Base-by-base conservation (phyloP, 768 basidiomycete genomes). In the Megacollybia marginata region DNA sequence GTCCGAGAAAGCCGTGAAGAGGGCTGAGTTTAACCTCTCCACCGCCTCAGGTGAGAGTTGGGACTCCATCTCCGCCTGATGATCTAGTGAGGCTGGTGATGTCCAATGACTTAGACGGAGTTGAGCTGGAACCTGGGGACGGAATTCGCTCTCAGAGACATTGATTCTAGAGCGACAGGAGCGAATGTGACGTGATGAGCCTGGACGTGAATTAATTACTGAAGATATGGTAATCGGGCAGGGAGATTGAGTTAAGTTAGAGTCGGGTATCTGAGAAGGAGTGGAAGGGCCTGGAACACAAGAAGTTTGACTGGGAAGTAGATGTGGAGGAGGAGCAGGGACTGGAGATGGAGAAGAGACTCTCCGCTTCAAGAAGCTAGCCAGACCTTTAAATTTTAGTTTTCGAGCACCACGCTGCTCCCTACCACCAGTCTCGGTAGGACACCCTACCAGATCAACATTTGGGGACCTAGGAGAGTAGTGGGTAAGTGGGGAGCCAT, bases 1-100 rank as follows among this genome's bases (percentile, higher is more conserved):
- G n/a, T n/a, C n/a, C n/a, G n/a, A n/a, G n/a, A n/a, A n/a, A n/a
- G 54, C 42, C 15, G 46, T 34, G 2, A 50, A 13, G 35, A 59
- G 32, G 12, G 48, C 47, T 20, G 36, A 16, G 20, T 31, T 31
- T 15, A 12, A 43, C 32, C 32, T 32, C 7, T 8, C 1, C 9
- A 47, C 16, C n/a, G n/a, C n/a, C n/a, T n/a, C n/a, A n/a, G n/a
- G n/a, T n/a, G n/a, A n/a, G n/a, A n/a, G n/a, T n/a, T 34, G 7
- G 5, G 2, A n/a, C 35, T 36, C 35, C 8, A 23, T 32, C 5
- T 46, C 28, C 8, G 8, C 10, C 18, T 12, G 18, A 12, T 32
- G 46, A 12, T 9, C 7, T 12, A 42, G 10, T n/a, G n/a, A n/a
- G n/a, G n/a, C n/a, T n/a, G n/a, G n/a, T n/a, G n/a, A n/a, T n/a